Evolutionary conservation across 768 basidiomycete species (phyloP), one percentile per base, ranked within the genome.

Genomic region (Phylloporus rhodoxanthus): DNA sequence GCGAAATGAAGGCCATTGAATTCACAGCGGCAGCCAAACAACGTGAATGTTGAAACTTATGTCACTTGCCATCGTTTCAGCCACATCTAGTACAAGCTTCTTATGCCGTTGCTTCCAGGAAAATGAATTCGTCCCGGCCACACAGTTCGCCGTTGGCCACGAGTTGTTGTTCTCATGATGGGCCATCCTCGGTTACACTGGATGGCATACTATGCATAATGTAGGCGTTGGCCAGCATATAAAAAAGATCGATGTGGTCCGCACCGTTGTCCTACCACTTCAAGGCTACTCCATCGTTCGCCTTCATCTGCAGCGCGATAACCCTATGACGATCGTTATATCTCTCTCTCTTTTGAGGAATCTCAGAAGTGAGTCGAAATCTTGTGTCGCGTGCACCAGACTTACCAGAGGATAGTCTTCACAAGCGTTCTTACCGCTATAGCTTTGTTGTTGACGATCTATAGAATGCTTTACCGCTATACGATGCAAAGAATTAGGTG

Each of bases 301-400:
- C 33, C 28, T 36, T 23, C 20, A 11, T 26, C 21, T 23, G 32
- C 10, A 37, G 11, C 14, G 9, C 21, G 21, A 23, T n/a, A 20
- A 8, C 29, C 20, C 10, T 34, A 43, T 51, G 34, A 8, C 23
- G 8, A 26, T 48, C 23, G 21, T 32, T 9, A n/a, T 37, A 19
- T 10, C 47, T 20, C n/a, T 41, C 19, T 46, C 50, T 49, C 38
- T 53, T 3, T n/a, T 13, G 25, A 39, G 25, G 32, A 23, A 21
- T 33, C 46, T 61, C 42, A 50, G 49, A 41, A 53, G 59, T 55
- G 37, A 60, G 56, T 25, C 17, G 6, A 15, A 30, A 21, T 17
- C 5, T 9, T 25, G 36, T 21, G 43, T 25, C 17, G 9, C 25
- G 13, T 17, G n/a, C 34, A 28, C 21, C 45, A 11, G 20, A 26